Evolutionary conservation across 2,329 filamentous ascomycete genomes (phyloP).

Genomic region (Phoma sp.): DNA sequence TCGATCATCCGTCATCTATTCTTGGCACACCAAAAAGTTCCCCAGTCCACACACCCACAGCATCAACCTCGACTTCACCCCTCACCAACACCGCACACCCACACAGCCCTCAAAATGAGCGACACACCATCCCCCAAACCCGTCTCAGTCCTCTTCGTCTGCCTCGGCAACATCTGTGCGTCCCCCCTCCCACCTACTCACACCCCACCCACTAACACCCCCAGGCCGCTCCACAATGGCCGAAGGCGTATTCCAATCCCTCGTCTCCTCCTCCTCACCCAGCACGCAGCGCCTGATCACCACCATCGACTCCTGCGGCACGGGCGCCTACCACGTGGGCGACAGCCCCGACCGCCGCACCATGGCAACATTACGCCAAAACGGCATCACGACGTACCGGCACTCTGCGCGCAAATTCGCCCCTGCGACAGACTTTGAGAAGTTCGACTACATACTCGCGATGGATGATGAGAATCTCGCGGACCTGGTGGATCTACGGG

Average conservation of each 20-base stretch:
- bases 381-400: constrained; percentile 78
- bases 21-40: constrained; percentile 4
- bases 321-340: constrained; percentile 83
- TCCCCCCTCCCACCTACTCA: constrained; percentile 1
- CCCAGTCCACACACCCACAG: background rate
- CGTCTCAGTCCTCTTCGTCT: constrained; percentile 88
- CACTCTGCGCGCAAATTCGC: constrained; percentile 78
- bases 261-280: constrained; percentile 64
- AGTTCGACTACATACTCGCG: constrained; percentile 91
- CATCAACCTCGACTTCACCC: background rate
- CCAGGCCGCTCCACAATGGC: constrained; percentile 85
- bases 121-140: constrained; percentile 29
- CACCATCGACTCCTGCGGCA: constrained; percentile 86
- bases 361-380: constrained; percentile 74
- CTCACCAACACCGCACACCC: background rate
- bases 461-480: constrained; percentile 88
- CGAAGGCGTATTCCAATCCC: constrained; percentile 84
- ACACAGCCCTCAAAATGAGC: constrained; percentile 12
- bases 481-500: constrained; percentile 68
- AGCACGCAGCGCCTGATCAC: constrained; percentile 60
- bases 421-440: constrained; percentile 73
- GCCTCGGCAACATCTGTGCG: constrained; percentile 91
- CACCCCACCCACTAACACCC: constrained; percentile 37
- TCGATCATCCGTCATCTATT: constrained; percentile 11
- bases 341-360: constrained; percentile 82